Evolutionary conservation across 2,329 filamentous ascomycete species (phyloP), one percentile per base, ranked within the genome.

Genomic region (Chlorencoelia australis): DNA sequence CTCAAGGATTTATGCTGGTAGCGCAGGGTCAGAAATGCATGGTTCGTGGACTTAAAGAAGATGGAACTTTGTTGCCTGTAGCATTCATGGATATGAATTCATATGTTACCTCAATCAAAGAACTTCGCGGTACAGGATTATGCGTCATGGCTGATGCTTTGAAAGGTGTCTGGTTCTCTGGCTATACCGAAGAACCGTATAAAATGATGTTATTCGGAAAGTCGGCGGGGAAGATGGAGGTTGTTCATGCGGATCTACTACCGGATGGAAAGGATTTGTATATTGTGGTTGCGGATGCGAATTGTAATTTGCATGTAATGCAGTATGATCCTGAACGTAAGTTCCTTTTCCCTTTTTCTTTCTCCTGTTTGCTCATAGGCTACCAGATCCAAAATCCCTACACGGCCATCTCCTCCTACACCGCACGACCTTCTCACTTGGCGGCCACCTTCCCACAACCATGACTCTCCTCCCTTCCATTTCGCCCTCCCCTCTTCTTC

Each of bases 1-100:
- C 79, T 0, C 87, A 91, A 59, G 91, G 83, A 1, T 86, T 89
- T 48, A 77, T 93, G 69, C 79, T 91, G 43, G 83, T 83, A 26
- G 87, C 88, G 0, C 91, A 98, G 56, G 91, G 91, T 1, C 88
- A 95, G 54, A 98, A 98, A 61, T 89, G 87, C 58, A 93, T 98
- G 82, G 87, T 98, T 1, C 73, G 91, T 41, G 91, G 91, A 26
- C 69, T 98, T 3, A 95, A 95, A 58, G 91, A 98, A 59, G 91
- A 98, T 55, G 86, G 88, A 1, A 87, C 83, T 1, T 71, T 96
- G 35, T 68, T 96, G 1, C 91, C 91, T 0, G 89, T 98, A 3
- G 91, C 91, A 0, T 98, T 98, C 55, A 82, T 98, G 69, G 91
- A 98, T 54, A 93, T 95, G 78, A 91, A 85, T 62, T 93, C 84